phyloP scores from a whole-genome alignment of 2,329 filamentous ascomycete genomes.

The Ophiostoma pallidulum region DNA sequence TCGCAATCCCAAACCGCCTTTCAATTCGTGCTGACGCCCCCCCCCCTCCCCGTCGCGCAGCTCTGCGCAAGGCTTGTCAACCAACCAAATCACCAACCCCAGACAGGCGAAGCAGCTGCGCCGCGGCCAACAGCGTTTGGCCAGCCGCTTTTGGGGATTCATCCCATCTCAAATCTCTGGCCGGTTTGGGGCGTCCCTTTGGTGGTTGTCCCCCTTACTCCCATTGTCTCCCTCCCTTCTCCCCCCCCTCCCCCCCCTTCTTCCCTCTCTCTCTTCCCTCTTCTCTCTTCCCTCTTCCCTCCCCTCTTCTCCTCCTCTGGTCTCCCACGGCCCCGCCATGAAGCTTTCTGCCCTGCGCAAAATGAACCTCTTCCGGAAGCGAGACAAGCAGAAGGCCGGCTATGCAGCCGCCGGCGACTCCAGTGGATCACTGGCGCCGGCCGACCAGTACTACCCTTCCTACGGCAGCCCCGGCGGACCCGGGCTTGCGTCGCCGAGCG shows the following conservation, averaged over 20 bases:
- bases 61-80: neutral
- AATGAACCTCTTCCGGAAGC: conserved; percentile 27
- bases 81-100: conserved; percentile 12
- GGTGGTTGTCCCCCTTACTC: neutral
- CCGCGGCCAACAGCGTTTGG: conserved; percentile 1
- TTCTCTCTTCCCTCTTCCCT: neutral
- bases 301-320: neutral
- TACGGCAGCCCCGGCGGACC: conserved; percentile 16
- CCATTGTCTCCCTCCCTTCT: neutral
- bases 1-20: neutral
- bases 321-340: neutral
- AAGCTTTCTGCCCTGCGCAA: conserved; percentile 15
- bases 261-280: neutral
- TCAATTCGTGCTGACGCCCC: neutral
- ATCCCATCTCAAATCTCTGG: conserved; percentile 4
- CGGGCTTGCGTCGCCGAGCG: conserved; percentile 4
- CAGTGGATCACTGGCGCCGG: neutral
- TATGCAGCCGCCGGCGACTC: conserved; percentile 6
- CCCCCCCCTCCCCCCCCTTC: neutral
- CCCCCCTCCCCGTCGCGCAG: neutral
- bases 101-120: neutral
- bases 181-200: neutral
- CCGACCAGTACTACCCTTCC: conserved; percentile 18
- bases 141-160: neutral
- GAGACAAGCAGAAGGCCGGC: conserved; percentile 25